phyloP scores from a whole-genome alignment of 169 alveolate species.

The Miamiensis avidus region DNA sequence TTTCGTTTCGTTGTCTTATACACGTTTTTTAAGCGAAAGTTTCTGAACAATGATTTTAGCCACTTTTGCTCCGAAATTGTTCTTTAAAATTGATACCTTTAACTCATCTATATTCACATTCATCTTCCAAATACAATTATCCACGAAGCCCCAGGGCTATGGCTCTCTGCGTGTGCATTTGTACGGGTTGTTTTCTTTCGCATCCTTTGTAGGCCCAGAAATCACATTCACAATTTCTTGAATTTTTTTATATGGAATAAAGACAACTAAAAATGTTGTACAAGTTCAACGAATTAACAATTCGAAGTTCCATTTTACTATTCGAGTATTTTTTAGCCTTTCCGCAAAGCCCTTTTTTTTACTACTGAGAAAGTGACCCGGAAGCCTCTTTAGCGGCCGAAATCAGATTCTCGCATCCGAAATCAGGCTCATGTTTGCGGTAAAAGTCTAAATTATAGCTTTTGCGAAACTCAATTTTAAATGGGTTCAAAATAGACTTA shows the following conservation, averaged over 20 bases:
- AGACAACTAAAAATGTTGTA: background rate
- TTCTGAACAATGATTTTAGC: background rate
- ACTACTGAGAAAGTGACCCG: background rate
- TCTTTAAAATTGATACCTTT: background rate
- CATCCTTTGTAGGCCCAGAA: background rate
- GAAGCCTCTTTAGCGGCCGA: no score
- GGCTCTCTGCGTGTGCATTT: background rate
- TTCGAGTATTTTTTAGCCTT: background rate
- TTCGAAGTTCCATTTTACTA: background rate
- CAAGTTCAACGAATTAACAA: background rate
- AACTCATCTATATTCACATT: background rate
- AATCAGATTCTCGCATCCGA: background rate
- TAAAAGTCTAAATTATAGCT: background rate
- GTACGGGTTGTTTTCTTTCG: background rate
- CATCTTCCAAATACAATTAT: no score
- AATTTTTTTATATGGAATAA: background rate
- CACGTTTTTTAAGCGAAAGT: background rate
- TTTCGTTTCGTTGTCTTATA: background rate
- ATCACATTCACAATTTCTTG: background rate
- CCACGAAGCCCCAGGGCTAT: background rate
- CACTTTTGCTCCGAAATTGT: background rate
- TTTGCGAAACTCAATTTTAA: background rate
- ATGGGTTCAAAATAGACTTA: background rate
- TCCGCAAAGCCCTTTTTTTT: background rate
- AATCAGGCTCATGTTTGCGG: background rate